Evolutionary conservation across 129 eudicot genomes (phyloP), one percentile per base, ranked within the genome.

Genomic region (Artemisia argyi): DNA sequence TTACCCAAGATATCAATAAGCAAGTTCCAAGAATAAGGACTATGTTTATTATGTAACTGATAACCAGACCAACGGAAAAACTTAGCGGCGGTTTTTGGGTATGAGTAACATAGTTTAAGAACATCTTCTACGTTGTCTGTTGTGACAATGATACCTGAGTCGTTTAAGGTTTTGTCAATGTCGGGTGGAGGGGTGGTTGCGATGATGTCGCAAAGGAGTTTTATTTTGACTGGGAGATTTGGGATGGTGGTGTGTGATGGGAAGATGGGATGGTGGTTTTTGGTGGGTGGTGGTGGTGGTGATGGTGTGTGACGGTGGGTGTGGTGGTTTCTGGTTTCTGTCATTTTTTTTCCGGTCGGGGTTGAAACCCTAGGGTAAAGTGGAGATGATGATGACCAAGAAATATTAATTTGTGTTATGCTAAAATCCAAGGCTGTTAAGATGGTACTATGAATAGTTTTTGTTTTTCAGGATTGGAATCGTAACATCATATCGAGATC

Each of bases 61-160:
- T 64, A 71, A 18, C 97, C 84, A 0, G 97, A 53, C 97, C 97
- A 92, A 68, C 91, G 79, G 55, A 92, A 92, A 62, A 92, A 89
- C 86, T 88, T 92, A 61, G 81, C 89, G 5, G 96, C 88, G 10
- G 88, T 30, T 2, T 69, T 83, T 4, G 97, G 94, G 69, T 50
- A 51, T 0, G 66, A 74, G 12, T 92, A 92, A 3, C 94, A 86
- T 52, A 89, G 53, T 59, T 92, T 92, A n/a, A 92, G 74, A 13
- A 89, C 91, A 20, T 89, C 80, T 65, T 89, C 97, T 0, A 89
- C 97, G 14, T 81, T 84, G 19, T 83, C 81, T 26, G 76, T 77
- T 13, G 82, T 82, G 51, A 92, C 88, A 66, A 81, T 53, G 17
- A 92, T 53, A 32, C 84, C 81, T 1, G 87, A 66, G 50, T 88